phyloP scores from a whole-genome alignment of 352 stramenopile genomes.

The Albugo laibachii region DNA sequence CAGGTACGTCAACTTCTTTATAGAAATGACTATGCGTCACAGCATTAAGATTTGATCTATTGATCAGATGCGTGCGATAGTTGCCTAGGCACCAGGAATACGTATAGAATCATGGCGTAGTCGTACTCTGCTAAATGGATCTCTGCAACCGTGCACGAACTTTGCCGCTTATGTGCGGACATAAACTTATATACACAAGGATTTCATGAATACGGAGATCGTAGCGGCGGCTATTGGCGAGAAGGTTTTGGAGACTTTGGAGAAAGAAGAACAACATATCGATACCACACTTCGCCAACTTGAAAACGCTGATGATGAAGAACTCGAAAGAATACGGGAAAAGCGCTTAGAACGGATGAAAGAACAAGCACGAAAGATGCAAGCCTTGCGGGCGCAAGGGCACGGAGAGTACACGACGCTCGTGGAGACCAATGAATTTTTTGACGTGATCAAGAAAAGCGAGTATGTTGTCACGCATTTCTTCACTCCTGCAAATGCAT shows the following conservation, averaged over 20 bases:
- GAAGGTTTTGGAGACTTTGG: constrained; percentile 73
- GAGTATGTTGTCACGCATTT: constrained; percentile 90
- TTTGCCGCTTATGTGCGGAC: constrained; percentile 2
- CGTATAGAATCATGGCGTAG: too few species aligned
- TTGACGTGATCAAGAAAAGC: constrained; percentile 84
- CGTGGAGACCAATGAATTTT: constrained; percentile 88
- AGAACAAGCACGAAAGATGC: constrained; percentile 32
- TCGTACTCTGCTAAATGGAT: too few species aligned
- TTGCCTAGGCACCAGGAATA: too few species aligned
- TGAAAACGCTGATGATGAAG: constrained; percentile 72
- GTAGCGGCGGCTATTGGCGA: constrained; percentile 66
- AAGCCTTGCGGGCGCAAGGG: constrained; percentile 55
- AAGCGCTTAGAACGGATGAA: constrained; percentile 59
- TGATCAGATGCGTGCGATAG: too few species aligned
- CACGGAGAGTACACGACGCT: constrained; percentile 82
- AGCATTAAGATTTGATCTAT: too few species aligned
- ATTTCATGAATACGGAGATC: constrained; percentile 47
- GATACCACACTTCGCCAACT: constrained; percentile 72
- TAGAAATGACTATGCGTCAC: too few species aligned
- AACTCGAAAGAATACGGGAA: constrained; percentile 76
- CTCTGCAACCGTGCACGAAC: not conserved
- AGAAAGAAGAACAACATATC: constrained; percentile 66
- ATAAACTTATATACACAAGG: constrained; percentile 14
- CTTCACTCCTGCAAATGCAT: constrained; percentile 82
- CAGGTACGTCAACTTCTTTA: too few species aligned